Evolutionary conservation across 1,139 yeast genomes (phyloP).

Genomic region (Geotrichum histeridarum): DNA sequence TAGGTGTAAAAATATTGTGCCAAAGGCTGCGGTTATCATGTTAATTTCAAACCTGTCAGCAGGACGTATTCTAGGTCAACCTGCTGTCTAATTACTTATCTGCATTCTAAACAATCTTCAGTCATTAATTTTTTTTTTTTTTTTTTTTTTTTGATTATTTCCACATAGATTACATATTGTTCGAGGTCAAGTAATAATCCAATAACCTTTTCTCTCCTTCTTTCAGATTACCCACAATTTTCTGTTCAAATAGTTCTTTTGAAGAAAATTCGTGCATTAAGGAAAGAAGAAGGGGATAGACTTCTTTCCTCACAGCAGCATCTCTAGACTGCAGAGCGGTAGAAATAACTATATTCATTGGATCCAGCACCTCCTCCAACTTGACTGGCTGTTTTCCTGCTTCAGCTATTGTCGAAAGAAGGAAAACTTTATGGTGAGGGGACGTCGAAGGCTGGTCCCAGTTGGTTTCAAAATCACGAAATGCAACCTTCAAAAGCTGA

Average conservation of each 20-base stretch:
- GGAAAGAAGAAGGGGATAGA: slow-evolving; percentile 6
- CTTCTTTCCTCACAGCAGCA: slow-evolving; percentile 10
- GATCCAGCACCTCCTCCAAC: neutral
- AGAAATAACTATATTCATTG: neutral
- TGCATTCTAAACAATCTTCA: too few relatives aligned
- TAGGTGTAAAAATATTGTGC: too few relatives aligned
- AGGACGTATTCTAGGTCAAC: too few relatives aligned
- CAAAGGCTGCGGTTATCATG: too few relatives aligned
- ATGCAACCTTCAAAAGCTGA: neutral
- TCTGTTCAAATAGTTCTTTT: neutral
- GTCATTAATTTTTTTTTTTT: too few relatives aligned
- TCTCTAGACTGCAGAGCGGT: slow-evolving; percentile 6
- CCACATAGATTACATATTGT: neutral
- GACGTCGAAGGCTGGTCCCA: slow-evolving; percentile 12
- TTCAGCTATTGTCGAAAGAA: slow-evolving; percentile 5
- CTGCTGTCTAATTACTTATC: too few relatives aligned
- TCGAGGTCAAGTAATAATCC: slow-evolving; percentile 11
- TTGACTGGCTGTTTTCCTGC: neutral
- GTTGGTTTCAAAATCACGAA: neutral
- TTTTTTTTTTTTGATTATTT: neutral
- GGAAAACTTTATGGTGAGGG: slow-evolving; percentile 7
- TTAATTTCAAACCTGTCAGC: too few relatives aligned
- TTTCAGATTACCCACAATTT: slow-evolving; percentile 3
- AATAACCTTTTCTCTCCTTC: slow-evolving; percentile 13
- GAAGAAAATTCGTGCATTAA: neutral